Conservation (phyloP, 2,329 filamentous ascomycete genomes). For the Exophiala phaeomuriformis region DNA sequence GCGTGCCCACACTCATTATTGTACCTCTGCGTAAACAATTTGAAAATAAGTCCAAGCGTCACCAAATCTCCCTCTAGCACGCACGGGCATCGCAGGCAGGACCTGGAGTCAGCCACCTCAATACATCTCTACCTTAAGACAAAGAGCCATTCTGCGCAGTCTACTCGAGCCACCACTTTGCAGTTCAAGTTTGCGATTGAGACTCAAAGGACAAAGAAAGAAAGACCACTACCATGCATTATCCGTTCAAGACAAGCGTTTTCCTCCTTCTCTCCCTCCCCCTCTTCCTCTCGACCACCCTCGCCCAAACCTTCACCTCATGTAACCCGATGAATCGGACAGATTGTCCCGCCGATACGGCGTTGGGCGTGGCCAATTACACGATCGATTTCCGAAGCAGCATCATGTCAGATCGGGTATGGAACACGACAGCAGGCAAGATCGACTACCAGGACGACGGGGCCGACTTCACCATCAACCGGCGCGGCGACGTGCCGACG, state of each 20-base stretch:
- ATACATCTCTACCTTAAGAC: slow-evolving; percentile 3
- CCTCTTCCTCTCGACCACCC: slow-evolving; percentile 41
- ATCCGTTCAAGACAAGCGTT: slow-evolving; percentile 1
- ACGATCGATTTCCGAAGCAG: slow-evolving; percentile 47
- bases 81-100: slow-evolving; percentile 10
- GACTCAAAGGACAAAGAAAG: neutral
- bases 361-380: slow-evolving; percentile 54
- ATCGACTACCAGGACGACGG: slow-evolving; percentile 58
- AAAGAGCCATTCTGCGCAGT: slow-evolving; percentile 4
- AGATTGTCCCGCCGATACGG: slow-evolving; percentile 62
- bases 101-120: slow-evolving; percentile 13
- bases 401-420: slow-evolving; percentile 51
- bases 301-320: slow-evolving; percentile 66
- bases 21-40: slow-evolving; percentile 7
- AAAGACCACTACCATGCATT: neutral
- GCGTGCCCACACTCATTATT: slow-evolving; percentile 10
- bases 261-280: slow-evolving; percentile 34
- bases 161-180: too few species aligned
- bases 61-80: slow-evolving; percentile 3
- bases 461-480: slow-evolving; percentile 63
- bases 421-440: slow-evolving; percentile 61
- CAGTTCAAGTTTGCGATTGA: too few species aligned
- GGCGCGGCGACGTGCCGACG: slow-evolving; percentile 68
- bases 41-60: slow-evolving; percentile 11
- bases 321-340: slow-evolving; percentile 69